Evolutionary conservation across 202 grass and related monocot genomes (phyloP), one percentile per base, ranked within the genome.

Genomic region (Carex sylvatica): DNA sequence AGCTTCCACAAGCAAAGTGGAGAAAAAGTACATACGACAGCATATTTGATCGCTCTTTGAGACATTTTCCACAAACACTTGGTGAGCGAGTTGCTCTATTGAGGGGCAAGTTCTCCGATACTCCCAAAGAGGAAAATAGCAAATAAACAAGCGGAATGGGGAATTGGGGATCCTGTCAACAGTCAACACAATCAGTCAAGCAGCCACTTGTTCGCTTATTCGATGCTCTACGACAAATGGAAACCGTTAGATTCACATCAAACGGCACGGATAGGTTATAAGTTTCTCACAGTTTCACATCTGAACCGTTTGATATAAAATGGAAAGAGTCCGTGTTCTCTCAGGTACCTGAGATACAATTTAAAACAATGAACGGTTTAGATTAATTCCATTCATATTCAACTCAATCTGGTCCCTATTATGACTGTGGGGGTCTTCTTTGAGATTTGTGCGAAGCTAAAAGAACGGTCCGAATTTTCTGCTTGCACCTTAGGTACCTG

Each of bases 1-100:
- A 71, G 68, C 16, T 23, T 71, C 36, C 9, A 12, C 8, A 30
- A 74, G 24, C 2, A 74, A 74, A 74, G 13, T 24, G 7, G 7
- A 19, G 8, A 61, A 28, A 15, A 15, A n/a, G 18, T 53, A 81
- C 94, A 80, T 28, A 98, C 95, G 83, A 97, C 88, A 72, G 88
- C 88, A 80, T 94, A 98, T 19, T 80, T 87, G 47, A 92, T 90
- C 13, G 80, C 54, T 74, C 74, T 80, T 83, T 88, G 88, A 24
- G 85, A 74, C 91, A 97, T 97, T 79, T 79, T 67, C 70, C 38
- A 3, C 31, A 49, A 52, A 60, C 80, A 65, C 51, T 64, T 75
- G 3, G 9, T 16, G 38, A 23, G 59, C 26, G 31, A 46, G 33
- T 8, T 9, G 24, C 14, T 18, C 13, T 49, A 6, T 19, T 58